Conservation (phyloP, 352 stramenopile genomes). For the Phytophthora sp. region DNA sequence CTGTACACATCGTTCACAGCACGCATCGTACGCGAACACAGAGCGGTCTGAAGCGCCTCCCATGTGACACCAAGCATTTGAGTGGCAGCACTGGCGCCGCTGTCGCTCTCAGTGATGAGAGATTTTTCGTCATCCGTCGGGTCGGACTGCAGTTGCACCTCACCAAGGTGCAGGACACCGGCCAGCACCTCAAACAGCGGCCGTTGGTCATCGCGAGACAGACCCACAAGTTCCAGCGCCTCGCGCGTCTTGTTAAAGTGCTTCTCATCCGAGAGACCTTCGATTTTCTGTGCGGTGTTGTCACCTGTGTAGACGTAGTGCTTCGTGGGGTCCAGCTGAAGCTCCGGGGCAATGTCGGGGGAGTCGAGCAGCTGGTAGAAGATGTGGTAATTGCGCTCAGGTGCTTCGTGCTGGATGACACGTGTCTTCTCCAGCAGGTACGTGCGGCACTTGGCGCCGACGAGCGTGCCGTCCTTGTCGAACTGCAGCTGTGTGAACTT, state of each 20-base stretch:
- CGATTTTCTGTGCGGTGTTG: constrained; percentile 70
- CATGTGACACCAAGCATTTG: constrained; percentile 91
- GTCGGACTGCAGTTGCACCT: constrained; percentile 87
- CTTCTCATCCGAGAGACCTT: constrained; percentile 74
- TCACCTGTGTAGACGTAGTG: constrained; percentile 74
- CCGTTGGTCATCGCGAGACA: constrained; percentile 85
- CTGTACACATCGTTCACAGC: constrained; percentile 76
- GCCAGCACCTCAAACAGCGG: constrained; percentile 93
- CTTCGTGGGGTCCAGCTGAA: constrained; percentile 55
- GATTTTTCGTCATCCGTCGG: constrained; percentile 82
- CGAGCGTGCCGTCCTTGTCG: constrained; percentile 75
- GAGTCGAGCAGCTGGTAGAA: constrained; percentile 93
- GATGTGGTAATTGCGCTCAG: constrained; percentile 97
- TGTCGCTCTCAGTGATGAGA: constrained; percentile 55
- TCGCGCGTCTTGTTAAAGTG: constrained; percentile 86
- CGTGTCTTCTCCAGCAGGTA: constrained; percentile 98
- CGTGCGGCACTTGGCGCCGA: constrained; percentile 94
- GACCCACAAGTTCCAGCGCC: constrained; percentile 80
- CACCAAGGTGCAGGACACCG: constrained; percentile 95
- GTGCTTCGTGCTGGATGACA: constrained; percentile 93
- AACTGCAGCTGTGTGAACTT: constrained; percentile 98
- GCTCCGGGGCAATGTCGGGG: constrained; percentile 44
- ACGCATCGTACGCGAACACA: constrained; percentile 92
- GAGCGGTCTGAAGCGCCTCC: constrained; percentile 90
- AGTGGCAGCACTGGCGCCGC: constrained; percentile 56